Evolutionary conservation across 495 filamentous ascomycete genomes (phyloP), one percentile per base, ranked within the genome.

Genomic region (Pseudoneurospora amorphoporcata): DNA sequence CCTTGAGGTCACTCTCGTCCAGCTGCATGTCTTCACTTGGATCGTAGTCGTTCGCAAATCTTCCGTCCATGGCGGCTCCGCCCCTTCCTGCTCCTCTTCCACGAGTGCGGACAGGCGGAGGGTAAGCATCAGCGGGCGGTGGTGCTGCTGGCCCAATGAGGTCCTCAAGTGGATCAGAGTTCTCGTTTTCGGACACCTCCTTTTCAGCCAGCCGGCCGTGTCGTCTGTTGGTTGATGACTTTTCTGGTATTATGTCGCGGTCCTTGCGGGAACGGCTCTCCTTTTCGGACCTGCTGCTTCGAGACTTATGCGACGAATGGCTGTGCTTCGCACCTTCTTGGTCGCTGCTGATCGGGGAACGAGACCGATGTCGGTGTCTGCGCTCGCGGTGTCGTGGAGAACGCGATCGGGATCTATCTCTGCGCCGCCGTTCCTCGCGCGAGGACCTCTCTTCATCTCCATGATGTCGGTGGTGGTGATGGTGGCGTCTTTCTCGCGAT

Each of bases 71-170:
- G 10, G 86, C 89, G 65, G 91, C 90, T n/a, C 78, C 73, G 1
- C 83, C 81, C 2, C 82, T 79, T 7, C 80, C 81, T 23, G 86
- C 82, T 37, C 95, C 94, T n/a, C 95, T 88, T 4, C 95, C 95
- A n/a, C 94, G 91, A 42, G 87, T 83, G 35, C 83, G 86, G 39
- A 92, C 77, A 39, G 38, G 61, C 8, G 83, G 79, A 10, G 85
- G 69, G 10, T 82, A 78, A 4, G 85, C 82, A 29, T 82, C 53
- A 65, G 29, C 29, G 35, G 53, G 78, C 4, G 86, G 71, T 5
- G 89, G 85, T n/a, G 91, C 92, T 3, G 86, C 84, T 12, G 95
- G 95, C 3, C 95, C 95, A 61, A 98, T 88, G 38, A 97, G 83
- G 5, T 90, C 89, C 72, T 94, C 90, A 3, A 94, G 81, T 3